Conservation (phyloP, 2,329 filamentous ascomycete genomes). For the Fusarium veterinarium region DNA sequence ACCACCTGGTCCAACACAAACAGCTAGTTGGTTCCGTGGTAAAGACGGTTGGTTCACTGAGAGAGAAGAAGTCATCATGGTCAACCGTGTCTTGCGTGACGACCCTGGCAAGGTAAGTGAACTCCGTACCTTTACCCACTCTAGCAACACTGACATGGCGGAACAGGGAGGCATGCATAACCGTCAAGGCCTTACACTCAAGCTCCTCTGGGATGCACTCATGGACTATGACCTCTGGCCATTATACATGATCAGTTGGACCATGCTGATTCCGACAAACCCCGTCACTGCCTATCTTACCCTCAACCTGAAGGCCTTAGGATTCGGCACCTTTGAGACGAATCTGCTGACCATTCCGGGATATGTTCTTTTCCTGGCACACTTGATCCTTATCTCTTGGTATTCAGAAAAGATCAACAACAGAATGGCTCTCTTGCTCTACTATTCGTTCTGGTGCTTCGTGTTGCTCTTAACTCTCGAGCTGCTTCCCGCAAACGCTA, state of each 20-base stretch:
- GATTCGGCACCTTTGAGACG: constrained; percentile 63
- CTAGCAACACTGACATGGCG: background rate
- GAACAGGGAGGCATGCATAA: constrained; percentile 67
- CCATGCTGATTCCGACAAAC: constrained; percentile 41
- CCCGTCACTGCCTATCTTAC: constrained; percentile 58
- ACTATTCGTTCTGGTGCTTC: constrained; percentile 64
- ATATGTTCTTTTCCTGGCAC: constrained; percentile 52
- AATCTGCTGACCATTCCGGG: constrained; percentile 68
- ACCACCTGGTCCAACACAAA: constrained; percentile 53
- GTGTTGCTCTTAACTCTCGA: constrained; percentile 63
- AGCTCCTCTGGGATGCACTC: constrained; percentile 60
- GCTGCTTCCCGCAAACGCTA: constrained; percentile 40
- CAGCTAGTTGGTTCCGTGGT: constrained; percentile 64
- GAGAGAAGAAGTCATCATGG: constrained; percentile 62
- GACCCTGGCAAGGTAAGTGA: constrained; percentile 58
- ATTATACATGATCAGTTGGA: constrained; percentile 33
- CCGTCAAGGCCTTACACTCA: constrained; percentile 62
- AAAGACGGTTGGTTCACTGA: constrained; percentile 67
- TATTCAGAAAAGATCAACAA: constrained; percentile 58
- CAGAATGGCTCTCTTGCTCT: constrained; percentile 53
- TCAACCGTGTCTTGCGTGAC: constrained; percentile 67
- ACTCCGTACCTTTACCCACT: rapidly evolving
- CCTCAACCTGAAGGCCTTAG: constrained; percentile 60
- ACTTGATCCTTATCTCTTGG: constrained; percentile 57
- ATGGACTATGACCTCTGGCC: constrained; percentile 65